A percentile compares a stretch with the other conserved stretches of the same genome.
Evolutionary conservation across 805 yeast genomes (phyloP).

Genomic region (Wickerhamiella sergipiensis): DNA sequence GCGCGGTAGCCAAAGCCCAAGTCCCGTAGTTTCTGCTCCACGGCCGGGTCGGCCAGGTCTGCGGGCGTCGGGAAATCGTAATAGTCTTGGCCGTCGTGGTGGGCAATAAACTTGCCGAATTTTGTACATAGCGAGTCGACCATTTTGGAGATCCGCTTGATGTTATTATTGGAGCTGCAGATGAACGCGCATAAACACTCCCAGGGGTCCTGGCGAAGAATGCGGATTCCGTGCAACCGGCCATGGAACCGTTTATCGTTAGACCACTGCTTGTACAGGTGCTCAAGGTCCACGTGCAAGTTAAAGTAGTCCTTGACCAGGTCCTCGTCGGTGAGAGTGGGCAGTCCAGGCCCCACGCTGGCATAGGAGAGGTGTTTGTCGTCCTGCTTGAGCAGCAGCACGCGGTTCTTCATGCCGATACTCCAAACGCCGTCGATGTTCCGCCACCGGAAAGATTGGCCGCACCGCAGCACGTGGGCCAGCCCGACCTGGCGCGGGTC

Average conservation of each 20-base stretch:
- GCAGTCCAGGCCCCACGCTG: slow-evolving; percentile 20
- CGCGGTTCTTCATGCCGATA: slow-evolving; percentile 38
- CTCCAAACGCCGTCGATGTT: slow-evolving; percentile 39
- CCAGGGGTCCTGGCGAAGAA: slow-evolving; percentile 93
- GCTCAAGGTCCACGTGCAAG: slow-evolving; percentile 38
- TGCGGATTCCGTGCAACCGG: slow-evolving; percentile 56
- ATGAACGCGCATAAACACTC: slow-evolving; percentile 82
- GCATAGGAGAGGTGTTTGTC: slow-evolving; percentile 38
- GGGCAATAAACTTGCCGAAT: slow-evolving; percentile 51
- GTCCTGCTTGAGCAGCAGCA: slow-evolving; percentile 55
- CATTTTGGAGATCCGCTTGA: slow-evolving; percentile 85
- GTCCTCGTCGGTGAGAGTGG: slow-evolving; percentile 22
- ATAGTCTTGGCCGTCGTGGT: slow-evolving; percentile 40
- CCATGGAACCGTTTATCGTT: slow-evolving; percentile 30
- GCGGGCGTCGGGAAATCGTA: slow-evolving; percentile 66
- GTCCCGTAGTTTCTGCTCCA: slow-evolving; percentile 33
- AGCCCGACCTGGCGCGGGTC: slow-evolving; percentile 38
- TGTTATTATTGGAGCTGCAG: slow-evolving; percentile 92
- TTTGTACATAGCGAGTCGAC: slow-evolving; percentile 61
- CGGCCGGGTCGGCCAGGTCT: slow-evolving; percentile 29
- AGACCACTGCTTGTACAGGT: slow-evolving; percentile 51
- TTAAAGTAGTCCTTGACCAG: slow-evolving; percentile 60
- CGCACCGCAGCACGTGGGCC: slow-evolving; percentile 59
- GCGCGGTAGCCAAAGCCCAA: slow-evolving; percentile 82
- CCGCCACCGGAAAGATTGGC: slow-evolving; percentile 78